Conservation (phyloP, 306 rosid species). For the Luffa acutangula region DNA sequence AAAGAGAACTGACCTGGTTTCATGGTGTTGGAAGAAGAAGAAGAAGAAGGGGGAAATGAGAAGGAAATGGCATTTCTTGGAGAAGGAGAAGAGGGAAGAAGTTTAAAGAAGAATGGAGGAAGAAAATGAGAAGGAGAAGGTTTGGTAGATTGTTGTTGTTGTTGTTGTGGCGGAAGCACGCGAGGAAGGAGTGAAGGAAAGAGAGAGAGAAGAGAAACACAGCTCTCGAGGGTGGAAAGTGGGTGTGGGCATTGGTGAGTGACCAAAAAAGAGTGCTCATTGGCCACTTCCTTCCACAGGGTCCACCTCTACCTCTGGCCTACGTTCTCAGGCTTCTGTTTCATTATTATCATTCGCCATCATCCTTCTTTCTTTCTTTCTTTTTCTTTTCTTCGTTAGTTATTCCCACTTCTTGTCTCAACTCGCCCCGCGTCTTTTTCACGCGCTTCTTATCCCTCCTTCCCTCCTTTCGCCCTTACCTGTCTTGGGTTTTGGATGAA, state of each 20-base stretch:
- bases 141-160: not conserved
- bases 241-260: not conserved
- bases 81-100: not conserved
- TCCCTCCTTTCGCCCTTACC: too few species aligned
- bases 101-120: not conserved
- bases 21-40: conserved; percentile 15
- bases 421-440: not conserved
- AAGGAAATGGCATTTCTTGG: conserved; percentile 1
- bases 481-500: too few species aligned
- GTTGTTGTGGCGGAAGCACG: not conserved
- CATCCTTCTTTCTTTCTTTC: not conserved
- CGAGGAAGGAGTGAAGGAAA: not conserved
- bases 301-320: not conserved
- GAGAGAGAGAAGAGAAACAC: not conserved
- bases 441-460: not conserved
- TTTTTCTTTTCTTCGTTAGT: too few species aligned
- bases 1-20: not conserved
- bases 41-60: conserved; percentile 15
- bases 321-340: not conserved
- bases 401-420: not conserved
- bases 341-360: not conserved
- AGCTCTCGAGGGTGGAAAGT: not conserved
- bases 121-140: not conserved
- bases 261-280: not conserved
- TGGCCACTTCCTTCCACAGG: not conserved